Evolutionary conservation across 495 filamentous ascomycete species (phyloP).

Genomic region (Rusavskia elegans): DNA sequence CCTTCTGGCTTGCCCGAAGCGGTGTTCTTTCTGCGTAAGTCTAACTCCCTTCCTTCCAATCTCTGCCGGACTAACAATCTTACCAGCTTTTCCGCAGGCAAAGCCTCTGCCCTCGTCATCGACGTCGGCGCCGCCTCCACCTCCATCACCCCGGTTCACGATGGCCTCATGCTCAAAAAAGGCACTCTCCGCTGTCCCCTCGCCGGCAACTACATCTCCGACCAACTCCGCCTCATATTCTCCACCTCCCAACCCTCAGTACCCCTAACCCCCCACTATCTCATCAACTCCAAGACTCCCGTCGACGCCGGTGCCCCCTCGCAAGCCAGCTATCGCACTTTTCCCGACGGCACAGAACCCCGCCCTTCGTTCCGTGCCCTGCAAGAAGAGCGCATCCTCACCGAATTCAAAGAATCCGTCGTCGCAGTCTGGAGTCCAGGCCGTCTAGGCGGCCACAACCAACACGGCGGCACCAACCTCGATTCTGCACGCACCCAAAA

Average conservation of each 20-base stretch:
- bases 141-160: conserved; percentile 80
- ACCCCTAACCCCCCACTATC: conserved; percentile 69
- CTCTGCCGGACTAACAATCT: not conserved
- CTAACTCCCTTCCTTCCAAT: not conserved
- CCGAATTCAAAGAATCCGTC: conserved; percentile 94
- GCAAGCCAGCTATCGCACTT: conserved; percentile 52
- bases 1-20: conserved; percentile 71
- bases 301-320: conserved; percentile 79
- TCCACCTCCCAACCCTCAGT: conserved; percentile 58
- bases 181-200: conserved; percentile 69
- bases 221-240: conserved; percentile 73
- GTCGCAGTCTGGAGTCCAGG: conserved; percentile 87
- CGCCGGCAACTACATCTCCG: conserved; percentile 76
- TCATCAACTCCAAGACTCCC: conserved; percentile 67
- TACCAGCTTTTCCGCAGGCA: conserved; percentile 68
- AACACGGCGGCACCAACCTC: conserved; percentile 44
- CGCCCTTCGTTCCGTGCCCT: conserved; percentile 57
- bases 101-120: conserved; percentile 78
- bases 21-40: conserved; percentile 51
- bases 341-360: conserved; percentile 43
- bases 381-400: conserved; percentile 84
- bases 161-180: conserved; percentile 85
- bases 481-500: conserved; percentile 48
- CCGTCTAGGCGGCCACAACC: conserved; percentile 39
- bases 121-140: conserved; percentile 86